Evolutionary conservation across 176 grass and related monocot genomes (phyloP).

Genomic region (Carex scoparia): DNA sequence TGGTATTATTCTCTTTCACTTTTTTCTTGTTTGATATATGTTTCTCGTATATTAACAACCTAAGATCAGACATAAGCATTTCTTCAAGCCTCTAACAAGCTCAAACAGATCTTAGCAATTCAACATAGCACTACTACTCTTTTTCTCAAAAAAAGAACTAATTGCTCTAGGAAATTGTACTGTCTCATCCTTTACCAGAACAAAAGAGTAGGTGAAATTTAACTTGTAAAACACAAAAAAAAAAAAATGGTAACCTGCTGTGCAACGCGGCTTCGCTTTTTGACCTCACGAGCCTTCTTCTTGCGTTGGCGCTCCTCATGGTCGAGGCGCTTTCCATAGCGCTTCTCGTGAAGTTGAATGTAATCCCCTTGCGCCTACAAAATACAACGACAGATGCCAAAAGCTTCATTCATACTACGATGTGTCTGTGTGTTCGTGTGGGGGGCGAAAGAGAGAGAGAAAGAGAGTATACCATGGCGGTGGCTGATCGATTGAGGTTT

Average conservation of each 20-base stretch:
- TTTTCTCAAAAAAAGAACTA: neutral
- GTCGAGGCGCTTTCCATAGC: constrained; percentile 64
- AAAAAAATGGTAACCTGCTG: constrained; percentile 34
- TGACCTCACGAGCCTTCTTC: constrained; percentile 66
- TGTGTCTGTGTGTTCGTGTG: no score
- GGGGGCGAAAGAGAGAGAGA: neutral
- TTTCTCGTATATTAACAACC: neutral
- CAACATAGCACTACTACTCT: neutral
- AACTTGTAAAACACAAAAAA: neutral
- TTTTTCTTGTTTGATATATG: neutral
- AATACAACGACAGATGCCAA: neutral
- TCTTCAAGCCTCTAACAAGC: neutral
- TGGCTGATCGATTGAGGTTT: neutral
- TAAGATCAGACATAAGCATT: neutral
- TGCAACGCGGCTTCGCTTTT: constrained; percentile 49
- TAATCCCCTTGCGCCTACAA: constrained; percentile 84
- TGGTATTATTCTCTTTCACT: neutral
- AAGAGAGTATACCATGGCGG: constrained; percentile 8
- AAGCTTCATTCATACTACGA: neutral
- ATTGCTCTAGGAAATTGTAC: neutral
- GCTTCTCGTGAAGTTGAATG: constrained; percentile 80
- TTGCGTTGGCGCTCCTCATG: constrained; percentile 78
- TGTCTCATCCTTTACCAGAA: neutral
- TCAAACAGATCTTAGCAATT: neutral
- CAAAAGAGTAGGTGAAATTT: neutral